Conservation (phyloP, 2,329 filamentous ascomycete genomes). For the Fusarium stilboides region DNA sequence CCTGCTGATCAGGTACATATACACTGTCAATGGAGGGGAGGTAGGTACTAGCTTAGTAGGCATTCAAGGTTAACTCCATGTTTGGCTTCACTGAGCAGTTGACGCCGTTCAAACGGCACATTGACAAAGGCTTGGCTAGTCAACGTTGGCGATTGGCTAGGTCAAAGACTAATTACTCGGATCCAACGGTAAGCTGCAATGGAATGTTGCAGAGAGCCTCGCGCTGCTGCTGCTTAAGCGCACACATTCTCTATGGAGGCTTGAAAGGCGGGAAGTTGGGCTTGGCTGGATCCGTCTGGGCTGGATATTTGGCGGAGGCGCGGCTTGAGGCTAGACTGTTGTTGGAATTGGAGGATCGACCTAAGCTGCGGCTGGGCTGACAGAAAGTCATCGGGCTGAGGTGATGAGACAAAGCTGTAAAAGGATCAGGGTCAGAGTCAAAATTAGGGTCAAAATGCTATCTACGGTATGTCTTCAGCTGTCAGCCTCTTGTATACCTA, state of each 20-base stretch:
- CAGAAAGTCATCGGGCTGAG: conserved; percentile 32
- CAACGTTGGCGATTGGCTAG: conserved; percentile 13
- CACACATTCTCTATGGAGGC: conserved; percentile 27
- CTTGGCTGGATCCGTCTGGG: conserved; percentile 42
- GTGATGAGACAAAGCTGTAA: conserved; percentile 11
- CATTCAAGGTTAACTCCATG: background rate
- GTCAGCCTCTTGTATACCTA: conserved; percentile 15
- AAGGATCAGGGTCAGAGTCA: too few species aligned
- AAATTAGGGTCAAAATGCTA: background rate
- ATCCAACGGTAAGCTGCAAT: conserved; percentile 7
- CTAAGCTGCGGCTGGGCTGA: conserved; percentile 44
- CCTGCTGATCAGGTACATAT: conserved; percentile 31
- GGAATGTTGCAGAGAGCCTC: conserved; percentile 14
- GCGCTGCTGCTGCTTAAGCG: background rate
- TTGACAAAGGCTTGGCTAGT: conserved; percentile 16
- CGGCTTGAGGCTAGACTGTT: conserved; percentile 38
- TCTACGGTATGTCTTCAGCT: conserved; percentile 9
- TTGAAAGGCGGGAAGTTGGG: conserved; percentile 31
- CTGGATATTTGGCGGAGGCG: conserved; percentile 43
- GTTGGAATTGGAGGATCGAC: conserved; percentile 29
- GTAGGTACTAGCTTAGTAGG: conserved; percentile 21
- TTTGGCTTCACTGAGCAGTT: conserved; percentile 16
- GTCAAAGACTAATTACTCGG: background rate
- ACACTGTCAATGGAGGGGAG: conserved; percentile 22
- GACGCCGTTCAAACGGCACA: background rate